These are phyloP conservation scores for Penicillium sp. DNA, from an alignment of 2,329 filamentous ascomycete genomes.

Conservation along the genomic window DNA sequence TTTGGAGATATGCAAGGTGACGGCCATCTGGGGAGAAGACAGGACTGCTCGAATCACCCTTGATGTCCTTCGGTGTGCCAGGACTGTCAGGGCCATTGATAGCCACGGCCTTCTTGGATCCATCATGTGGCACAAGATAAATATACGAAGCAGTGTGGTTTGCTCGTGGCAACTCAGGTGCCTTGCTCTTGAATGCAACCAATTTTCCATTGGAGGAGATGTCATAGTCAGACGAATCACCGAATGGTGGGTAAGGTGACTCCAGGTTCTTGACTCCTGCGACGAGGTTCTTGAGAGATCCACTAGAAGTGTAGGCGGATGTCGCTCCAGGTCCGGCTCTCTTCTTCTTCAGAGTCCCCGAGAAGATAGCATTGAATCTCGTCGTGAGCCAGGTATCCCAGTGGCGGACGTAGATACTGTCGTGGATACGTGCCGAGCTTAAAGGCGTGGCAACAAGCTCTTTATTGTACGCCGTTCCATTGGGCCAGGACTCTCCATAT, in stretches of 20 bases:
- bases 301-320: slow-evolving; percentile 41
- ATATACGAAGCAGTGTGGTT: slow-evolving; percentile 79
- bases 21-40: slow-evolving; percentile 72
- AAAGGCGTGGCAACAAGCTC: slow-evolving; percentile 58
- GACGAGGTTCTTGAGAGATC: slow-evolving; percentile 54
- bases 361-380: slow-evolving; percentile 70
- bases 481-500: slow-evolving; percentile 62
- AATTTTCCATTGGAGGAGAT: slow-evolving; percentile 44
- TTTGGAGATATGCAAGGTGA: slow-evolving; percentile 72
- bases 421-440: slow-evolving; percentile 69
- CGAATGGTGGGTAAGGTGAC: slow-evolving; percentile 60
- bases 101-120: slow-evolving; percentile 52
- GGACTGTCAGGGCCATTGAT: slow-evolving; percentile 43
- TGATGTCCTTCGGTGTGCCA: slow-evolving; percentile 49
- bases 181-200: slow-evolving; percentile 45
- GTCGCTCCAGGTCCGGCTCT: slow-evolving; percentile 35
- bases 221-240: slow-evolving; percentile 77
- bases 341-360: slow-evolving; percentile 56
- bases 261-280: slow-evolving; percentile 44
- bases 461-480: slow-evolving; percentile 67
- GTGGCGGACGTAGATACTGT: slow-evolving; percentile 72
- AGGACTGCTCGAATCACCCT: slow-evolving; percentile 61
- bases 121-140: slow-evolving; percentile 66
- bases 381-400: slow-evolving; percentile 75
- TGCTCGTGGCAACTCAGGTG: slow-evolving; percentile 40